These are phyloP conservation scores for Mycena rosella DNA, from an alignment of 768 basidiomycete genomes.

Conservation along the genomic window DNA sequence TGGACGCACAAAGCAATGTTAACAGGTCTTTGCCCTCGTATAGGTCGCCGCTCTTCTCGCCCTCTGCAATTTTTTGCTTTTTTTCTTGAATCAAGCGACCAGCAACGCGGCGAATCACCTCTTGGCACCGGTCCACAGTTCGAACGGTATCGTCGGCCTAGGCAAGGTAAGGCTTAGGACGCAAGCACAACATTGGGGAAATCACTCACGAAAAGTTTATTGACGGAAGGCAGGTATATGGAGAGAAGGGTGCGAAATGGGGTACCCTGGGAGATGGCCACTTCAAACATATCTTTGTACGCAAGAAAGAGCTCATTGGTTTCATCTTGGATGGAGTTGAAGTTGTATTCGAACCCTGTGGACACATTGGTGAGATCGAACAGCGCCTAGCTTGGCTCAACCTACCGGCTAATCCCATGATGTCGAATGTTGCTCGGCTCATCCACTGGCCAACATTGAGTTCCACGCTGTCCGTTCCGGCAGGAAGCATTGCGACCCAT, in stretches of 20 bases:
- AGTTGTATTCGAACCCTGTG: slow-evolving; percentile 87
- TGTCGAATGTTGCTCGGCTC: slow-evolving; percentile 88
- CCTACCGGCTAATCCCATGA: slow-evolving; percentile 89
- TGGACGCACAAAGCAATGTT: slow-evolving; percentile 75
- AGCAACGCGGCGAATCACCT: slow-evolving; percentile 77
- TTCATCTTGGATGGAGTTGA: slow-evolving; percentile 86
- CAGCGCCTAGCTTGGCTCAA: slow-evolving; percentile 1
- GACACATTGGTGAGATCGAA: slow-evolving; percentile 2
- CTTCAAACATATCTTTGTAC: slow-evolving; percentile 89
- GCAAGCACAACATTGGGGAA: background rate
- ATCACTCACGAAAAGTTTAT: slow-evolving; percentile 68
- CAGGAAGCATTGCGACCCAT: slow-evolving; percentile 65
- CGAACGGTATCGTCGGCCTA: slow-evolving; percentile 68
- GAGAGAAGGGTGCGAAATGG: slow-evolving; percentile 60
- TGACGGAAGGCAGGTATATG: slow-evolving; percentile 71
- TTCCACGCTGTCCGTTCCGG: slow-evolving; percentile 43
- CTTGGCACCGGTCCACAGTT: slow-evolving; percentile 68
- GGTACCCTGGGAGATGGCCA: slow-evolving; percentile 70
- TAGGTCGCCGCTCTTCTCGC: slow-evolving; percentile 61
- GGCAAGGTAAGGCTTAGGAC: slow-evolving; percentile 4
- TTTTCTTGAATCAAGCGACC: slow-evolving; percentile 83
- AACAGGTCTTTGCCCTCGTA: slow-evolving; percentile 82
- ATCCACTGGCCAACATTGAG: slow-evolving; percentile 88
- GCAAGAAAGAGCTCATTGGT: slow-evolving; percentile 83
- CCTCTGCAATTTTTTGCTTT: slow-evolving; percentile 77